phyloP scores from a whole-genome alignment of 768 basidiomycete genomes.

The Suillus decipiens region DNA sequence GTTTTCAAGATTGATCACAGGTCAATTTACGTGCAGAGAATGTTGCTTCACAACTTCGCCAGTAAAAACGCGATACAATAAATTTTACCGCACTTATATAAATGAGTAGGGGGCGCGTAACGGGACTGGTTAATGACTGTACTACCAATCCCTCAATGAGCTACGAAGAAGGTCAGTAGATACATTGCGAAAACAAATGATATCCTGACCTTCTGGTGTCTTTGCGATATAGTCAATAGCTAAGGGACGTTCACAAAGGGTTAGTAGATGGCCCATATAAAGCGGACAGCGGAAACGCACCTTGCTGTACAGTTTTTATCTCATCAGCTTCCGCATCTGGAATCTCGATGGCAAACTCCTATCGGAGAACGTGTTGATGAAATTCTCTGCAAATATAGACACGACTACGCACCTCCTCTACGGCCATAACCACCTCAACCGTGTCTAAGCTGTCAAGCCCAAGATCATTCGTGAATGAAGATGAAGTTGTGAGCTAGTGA shows the following conservation, averaged over 20 bases:
- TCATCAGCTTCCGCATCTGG: constrained; percentile 96
- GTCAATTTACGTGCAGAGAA: background rate
- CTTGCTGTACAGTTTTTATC: constrained; percentile 90
- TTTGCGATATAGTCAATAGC: constrained; percentile 95
- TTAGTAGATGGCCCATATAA: background rate
- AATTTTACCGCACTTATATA: background rate
- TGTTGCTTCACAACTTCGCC: background rate
- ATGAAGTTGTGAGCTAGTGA: constrained; percentile 62
- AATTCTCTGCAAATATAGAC: constrained; percentile 12
- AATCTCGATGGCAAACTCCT: constrained; percentile 98
- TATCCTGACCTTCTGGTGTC: constrained; percentile 77
- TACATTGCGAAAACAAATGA: constrained; percentile 11
- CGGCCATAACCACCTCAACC: constrained; percentile 98
- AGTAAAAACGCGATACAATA: background rate
- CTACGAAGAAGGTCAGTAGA: constrained; percentile 34
- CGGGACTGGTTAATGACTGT: background rate
- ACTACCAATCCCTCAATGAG: constrained; percentile 42
- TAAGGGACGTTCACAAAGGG: constrained; percentile 33
- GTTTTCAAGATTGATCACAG: background rate
- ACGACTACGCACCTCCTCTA: constrained; percentile 72
- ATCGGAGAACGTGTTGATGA: constrained; percentile 8
- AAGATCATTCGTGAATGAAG: constrained; percentile 56
- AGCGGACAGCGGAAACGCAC: constrained; percentile 43
- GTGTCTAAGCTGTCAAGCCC: constrained; percentile 89
- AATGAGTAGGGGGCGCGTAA: background rate